A percentile compares a stretch with the other conserved stretches of the same genome.
These are phyloP conservation scores for Eucalyptus curtisii DNA, from an alignment of 345 rosid genomes.

Conservation along the genomic window DNA sequence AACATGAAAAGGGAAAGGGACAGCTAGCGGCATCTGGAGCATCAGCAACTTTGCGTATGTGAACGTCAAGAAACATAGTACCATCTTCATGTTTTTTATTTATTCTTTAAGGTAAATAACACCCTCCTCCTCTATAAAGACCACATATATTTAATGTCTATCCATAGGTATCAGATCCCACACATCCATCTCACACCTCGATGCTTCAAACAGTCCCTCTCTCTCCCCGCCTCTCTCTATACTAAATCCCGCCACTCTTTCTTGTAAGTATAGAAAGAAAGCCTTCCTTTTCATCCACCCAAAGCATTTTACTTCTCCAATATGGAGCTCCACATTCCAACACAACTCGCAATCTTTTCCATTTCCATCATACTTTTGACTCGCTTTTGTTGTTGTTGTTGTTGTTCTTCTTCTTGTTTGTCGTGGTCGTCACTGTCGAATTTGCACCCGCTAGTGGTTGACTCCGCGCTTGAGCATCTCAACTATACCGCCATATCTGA, in stretches of 20 bases:
- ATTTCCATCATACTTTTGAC: neutral
- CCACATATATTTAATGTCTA: neutral
- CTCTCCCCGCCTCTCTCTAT: neutral
- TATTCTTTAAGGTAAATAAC: neutral
- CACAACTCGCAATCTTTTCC: neutral
- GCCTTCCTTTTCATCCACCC: neutral
- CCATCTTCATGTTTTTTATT: neutral
- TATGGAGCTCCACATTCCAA: neutral
- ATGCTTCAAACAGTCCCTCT: neutral
- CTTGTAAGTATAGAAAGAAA: neutral
- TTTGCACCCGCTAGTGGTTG: constrained; percentile 15
- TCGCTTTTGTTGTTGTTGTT: neutral
- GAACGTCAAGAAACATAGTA: neutral
- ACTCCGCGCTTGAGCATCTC: constrained; percentile 14
- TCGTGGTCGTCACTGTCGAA: neutral
- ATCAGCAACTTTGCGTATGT: neutral
- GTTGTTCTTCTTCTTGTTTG: neutral
- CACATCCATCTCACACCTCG: neutral
- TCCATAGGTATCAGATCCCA: neutral
- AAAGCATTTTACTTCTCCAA: neutral
- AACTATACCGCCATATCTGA: constrained; percentile 35
- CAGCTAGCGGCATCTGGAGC: neutral
- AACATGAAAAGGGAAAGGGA: neutral
- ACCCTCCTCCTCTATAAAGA: neutral
- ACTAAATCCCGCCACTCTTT: neutral